These are phyloP conservation scores for Malus domestica DNA, from an alignment of 306 rosid genomes.

Conservation along the genomic window ASM211411v1 NC_041793.1:31138001-31138500, in stretches of 20 bases:
- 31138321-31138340: not conserved
- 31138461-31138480: not conserved
- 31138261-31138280: not conserved
- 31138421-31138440: not conserved
- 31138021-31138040: not conserved
- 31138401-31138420: not conserved
- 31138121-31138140: too few relatives aligned
- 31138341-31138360: not conserved
- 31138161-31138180: too few relatives aligned
- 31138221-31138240: too few relatives aligned
- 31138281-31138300: not conserved
- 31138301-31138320: not conserved
- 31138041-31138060: not conserved
- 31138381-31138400: not conserved
- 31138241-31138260: too few relatives aligned
- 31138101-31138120: too few relatives aligned
- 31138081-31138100: not conserved
- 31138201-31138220: too few relatives aligned
- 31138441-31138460: not conserved
- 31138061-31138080: not conserved
- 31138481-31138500: not conserved
- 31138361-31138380: not conserved
- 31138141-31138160: too few relatives aligned
- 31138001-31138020: conserved; percentile 12
- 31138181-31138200: too few relatives aligned